Evolutionary conservation across 495 filamentous ascomycete genomes (phyloP).

Genomic region (Daldinia concentrica): DNA sequence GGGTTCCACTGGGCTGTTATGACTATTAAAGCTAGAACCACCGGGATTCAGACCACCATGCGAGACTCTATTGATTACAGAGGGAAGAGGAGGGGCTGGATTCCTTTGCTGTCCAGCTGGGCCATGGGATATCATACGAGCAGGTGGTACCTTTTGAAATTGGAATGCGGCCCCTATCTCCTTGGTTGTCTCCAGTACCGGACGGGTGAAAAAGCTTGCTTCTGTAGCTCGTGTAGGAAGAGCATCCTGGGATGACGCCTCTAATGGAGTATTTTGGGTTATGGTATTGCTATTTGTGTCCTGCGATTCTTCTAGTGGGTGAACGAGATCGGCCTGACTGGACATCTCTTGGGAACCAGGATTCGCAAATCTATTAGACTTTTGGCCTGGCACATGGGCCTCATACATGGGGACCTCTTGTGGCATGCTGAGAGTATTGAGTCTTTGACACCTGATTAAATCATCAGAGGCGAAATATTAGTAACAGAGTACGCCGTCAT

Average conservation of each 20-base stretch:
- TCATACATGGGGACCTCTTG: background rate
- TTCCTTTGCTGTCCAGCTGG: background rate
- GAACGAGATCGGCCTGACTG: slow-evolving; percentile 12
- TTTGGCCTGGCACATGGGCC: background rate
- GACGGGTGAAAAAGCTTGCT: slow-evolving; percentile 18
- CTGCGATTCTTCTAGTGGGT: slow-evolving; percentile 19
- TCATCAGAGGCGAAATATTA: background rate
- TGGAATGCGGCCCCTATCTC: slow-evolving; percentile 33
- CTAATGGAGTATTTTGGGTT: background rate
- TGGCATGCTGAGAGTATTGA: slow-evolving; percentile 7
- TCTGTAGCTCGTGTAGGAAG: background rate
- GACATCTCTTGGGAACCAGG: background rate
- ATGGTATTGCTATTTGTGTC: background rate
- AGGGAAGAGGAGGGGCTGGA: background rate
- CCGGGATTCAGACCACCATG: background rate
- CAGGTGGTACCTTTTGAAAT: slow-evolving; percentile 22
- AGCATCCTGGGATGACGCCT: background rate
- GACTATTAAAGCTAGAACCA: background rate
- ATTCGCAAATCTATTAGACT: background rate
- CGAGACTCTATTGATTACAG: background rate
- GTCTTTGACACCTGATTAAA: background rate
- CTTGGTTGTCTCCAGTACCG: slow-evolving; percentile 30
- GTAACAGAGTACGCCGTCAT: background rate
- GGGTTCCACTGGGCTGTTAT: background rate
- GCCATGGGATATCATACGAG: background rate